Evolutionary conservation across 306 rosid species (phyloP).

Genomic region (Glycine tomentella): DNA sequence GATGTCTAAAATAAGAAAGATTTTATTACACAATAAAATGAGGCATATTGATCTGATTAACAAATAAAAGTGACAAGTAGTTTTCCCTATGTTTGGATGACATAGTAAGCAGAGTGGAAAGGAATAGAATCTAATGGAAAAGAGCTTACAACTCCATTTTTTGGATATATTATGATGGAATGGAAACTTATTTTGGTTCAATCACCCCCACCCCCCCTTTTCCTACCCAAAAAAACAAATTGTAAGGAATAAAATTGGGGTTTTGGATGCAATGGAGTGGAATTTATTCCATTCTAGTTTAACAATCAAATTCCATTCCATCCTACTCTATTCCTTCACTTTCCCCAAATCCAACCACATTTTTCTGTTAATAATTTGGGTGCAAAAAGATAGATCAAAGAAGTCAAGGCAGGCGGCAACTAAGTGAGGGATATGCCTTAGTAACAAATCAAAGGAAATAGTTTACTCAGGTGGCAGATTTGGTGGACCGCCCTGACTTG

Average conservation of each 20-base stretch:
- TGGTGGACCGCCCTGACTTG: too few species aligned
- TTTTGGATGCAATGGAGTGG: not conserved
- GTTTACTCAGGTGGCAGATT: too few species aligned
- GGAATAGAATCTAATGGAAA: not conserved
- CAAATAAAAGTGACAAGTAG: conserved; percentile 16
- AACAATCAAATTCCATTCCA: not conserved
- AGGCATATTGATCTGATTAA: not conserved
- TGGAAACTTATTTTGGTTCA: not conserved
- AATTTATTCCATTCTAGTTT: not conserved
- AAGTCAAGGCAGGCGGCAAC: conserved; percentile 15
- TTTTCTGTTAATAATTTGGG: conserved; percentile 10
- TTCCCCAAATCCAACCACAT: not conserved
- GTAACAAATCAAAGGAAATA: conserved; percentile 22
- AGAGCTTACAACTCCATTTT: not conserved
- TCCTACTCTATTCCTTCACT: not conserved
- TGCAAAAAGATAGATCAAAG: conserved; percentile 22
- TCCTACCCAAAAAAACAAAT: not conserved
- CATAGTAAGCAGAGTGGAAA: not conserved
- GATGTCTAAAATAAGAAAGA: conserved; percentile 33
- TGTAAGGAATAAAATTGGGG: not conserved
- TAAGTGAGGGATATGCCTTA: conserved; percentile 10
- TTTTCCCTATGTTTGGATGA: conserved; percentile 5
- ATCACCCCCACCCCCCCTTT: not conserved
- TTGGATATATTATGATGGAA: not conserved
- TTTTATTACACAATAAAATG: conserved; percentile 42